These are phyloP conservation scores for Setomelanomma holmii DNA, from an alignment of 2,329 filamentous ascomycete genomes.

Conservation along the genomic window DNA sequence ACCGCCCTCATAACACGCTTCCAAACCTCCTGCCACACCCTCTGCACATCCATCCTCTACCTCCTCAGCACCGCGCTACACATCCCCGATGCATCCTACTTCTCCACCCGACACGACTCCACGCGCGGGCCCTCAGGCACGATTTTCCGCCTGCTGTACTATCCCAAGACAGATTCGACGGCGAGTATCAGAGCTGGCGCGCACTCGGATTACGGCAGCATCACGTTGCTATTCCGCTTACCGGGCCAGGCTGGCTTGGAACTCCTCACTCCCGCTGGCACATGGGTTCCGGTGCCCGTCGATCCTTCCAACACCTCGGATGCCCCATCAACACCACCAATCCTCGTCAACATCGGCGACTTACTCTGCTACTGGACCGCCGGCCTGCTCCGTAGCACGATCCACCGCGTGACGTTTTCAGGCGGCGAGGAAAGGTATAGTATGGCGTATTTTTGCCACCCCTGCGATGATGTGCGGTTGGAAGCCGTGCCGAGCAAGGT, in stretches of 20 bases:
- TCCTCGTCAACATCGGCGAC: slow-evolving; percentile 73
- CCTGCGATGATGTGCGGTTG: slow-evolving; percentile 61
- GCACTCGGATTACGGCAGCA: slow-evolving; percentile 82
- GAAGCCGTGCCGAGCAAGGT: slow-evolving; percentile 62
- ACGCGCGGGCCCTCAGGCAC: slow-evolving; percentile 59
- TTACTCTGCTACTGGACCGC: slow-evolving; percentile 87
- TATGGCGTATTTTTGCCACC: slow-evolving; percentile 70
- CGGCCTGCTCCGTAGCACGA: slow-evolving; percentile 82
- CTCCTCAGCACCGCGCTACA: slow-evolving; percentile 81
- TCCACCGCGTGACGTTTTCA: slow-evolving; percentile 83
- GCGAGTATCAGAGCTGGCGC: slow-evolving; percentile 79
- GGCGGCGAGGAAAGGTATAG: slow-evolving; percentile 59
- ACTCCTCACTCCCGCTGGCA: slow-evolving; percentile 67
- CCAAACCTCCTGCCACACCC: slow-evolving; percentile 70
- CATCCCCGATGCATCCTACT: slow-evolving; percentile 61
- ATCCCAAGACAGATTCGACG: slow-evolving; percentile 43
- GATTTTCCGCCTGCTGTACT: slow-evolving; percentile 63
- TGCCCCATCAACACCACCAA: slow-evolving; percentile 58
- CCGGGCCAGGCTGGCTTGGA: slow-evolving; percentile 86
- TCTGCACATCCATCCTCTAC: slow-evolving; percentile 75
- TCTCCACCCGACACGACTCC: slow-evolving; percentile 67
- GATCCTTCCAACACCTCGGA: slow-evolving; percentile 61
- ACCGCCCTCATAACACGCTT: slow-evolving; percentile 71
- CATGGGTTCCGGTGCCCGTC: slow-evolving; percentile 54
- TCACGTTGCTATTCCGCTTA: slow-evolving; percentile 82